A percentile compares a stretch with the other conserved stretches of the same genome.
These are phyloP conservation scores for Pseudocercospora macadamiae DNA, from an alignment of 2,329 filamentous ascomycete species.

Conservation along the genomic window DNA sequence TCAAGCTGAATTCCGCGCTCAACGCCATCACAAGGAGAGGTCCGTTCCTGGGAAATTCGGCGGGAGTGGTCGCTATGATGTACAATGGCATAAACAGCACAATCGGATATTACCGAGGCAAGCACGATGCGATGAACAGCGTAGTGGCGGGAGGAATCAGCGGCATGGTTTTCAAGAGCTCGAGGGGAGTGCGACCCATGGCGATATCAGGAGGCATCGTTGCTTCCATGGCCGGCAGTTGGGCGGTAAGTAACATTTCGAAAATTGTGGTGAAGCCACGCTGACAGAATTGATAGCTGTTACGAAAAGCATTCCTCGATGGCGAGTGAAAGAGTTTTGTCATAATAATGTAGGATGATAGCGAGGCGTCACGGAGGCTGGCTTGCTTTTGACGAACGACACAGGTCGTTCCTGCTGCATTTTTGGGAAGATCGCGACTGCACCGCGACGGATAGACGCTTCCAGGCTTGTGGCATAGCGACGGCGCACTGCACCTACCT, in stretches of 20 bases:
- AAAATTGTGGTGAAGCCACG: neutral
- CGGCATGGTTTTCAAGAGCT: constrained; percentile 96
- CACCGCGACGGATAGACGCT: constrained; percentile 3
- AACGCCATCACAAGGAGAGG: constrained; percentile 93
- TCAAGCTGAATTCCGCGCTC: constrained; percentile 89
- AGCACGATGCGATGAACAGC: constrained; percentile 89
- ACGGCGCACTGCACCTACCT: constrained; percentile 3
- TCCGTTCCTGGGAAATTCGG: constrained; percentile 94
- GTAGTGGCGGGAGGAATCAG: constrained; percentile 82
- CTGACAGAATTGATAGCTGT: constrained; percentile 22
- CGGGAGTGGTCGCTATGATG: constrained; percentile 90
- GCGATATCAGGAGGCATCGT: constrained; percentile 91
- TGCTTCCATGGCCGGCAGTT: constrained; percentile 78
- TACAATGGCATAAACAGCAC: constrained; percentile 93
- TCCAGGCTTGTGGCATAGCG: constrained; percentile 5
- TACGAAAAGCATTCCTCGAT: constrained; percentile 30
- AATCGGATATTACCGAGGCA: constrained; percentile 76
- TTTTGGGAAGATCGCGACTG: neutral
- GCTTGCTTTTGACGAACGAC: neutral
- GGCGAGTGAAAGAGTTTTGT: constrained; percentile 1
- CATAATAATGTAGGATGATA: constrained; percentile 11
- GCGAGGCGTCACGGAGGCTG: neutral
- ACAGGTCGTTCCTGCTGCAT: neutral
- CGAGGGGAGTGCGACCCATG: constrained; percentile 86
- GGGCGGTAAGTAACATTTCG: constrained; percentile 75